Evolutionary conservation across 2,329 filamentous ascomycete genomes (phyloP), one percentile per base, ranked within the genome.

Genomic region (Paecilomyces dactylethromorphus): DNA sequence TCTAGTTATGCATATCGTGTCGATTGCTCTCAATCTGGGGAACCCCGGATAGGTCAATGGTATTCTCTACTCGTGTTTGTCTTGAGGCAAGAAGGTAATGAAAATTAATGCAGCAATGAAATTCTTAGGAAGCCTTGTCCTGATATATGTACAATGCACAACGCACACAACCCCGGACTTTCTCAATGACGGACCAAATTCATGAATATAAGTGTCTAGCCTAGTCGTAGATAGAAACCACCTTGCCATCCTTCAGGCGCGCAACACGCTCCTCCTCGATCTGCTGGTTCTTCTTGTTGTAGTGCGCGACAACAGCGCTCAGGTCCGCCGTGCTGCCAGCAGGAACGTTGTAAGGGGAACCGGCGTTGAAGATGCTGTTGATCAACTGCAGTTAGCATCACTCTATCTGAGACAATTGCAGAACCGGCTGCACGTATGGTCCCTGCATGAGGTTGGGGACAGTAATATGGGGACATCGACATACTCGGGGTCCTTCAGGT

Each of bases 401-500:
- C 22, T 39, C 22, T 3, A 52, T 35, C 53, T 26, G 21, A 53
- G 39, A 45, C 39, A 45, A 45, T 45, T 45, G 8, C 39, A 45
- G 18, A 45, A 45, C 15, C 8, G 39, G n/a, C 39, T 15, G 39
- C 39, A 45, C 39, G 39, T 21, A 45, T 18, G 15, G 39, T 45
- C n/a, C 39, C 39, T 45, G 39, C 39, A 45, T 45, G 8, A 5
- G 18, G 35, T n/a, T n/a, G 35, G 35, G 18, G 35, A 45, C 15
- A n/a, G 15, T 45, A 45, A 21, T 45, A 45, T 45, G n/a, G 39
- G 39, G 39, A 45, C 50, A 52, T 52, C 50, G 26, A 82, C 86
- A 62, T 82, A 89, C 87, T 89, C 87, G 33, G 83, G 85, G 66
- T 82, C 85, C 69, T 75, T 82, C 71, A 89, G 71, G 21, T 84